phyloP scores from a whole-genome alignment of 2,329 filamentous ascomycete genomes.

The Fusarium verticillioides region DNA sequence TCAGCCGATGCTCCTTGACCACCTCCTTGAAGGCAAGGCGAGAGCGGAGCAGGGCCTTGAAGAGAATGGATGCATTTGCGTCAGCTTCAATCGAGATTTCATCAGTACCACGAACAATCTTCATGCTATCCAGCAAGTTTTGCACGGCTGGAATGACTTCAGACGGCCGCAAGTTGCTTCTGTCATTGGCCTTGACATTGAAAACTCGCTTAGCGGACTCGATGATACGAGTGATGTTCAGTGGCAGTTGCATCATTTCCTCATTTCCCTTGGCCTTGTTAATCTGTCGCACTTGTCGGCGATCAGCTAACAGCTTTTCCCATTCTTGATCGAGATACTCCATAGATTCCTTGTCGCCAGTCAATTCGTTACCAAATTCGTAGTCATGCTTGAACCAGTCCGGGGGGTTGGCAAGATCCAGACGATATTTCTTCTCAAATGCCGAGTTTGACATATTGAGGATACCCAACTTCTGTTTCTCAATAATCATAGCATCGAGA shows the following conservation, averaged over 20 bases:
- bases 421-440: constrained; percentile 83
- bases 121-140: constrained; percentile 78
- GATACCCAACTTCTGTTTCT: constrained; percentile 90
- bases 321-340: constrained; percentile 88
- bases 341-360: constrained; percentile 89
- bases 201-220: constrained; percentile 91
- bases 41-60: constrained; percentile 92
- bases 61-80: constrained; percentile 85
- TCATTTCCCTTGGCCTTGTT: constrained; percentile 77
- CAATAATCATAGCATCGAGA: constrained; percentile 91
- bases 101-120: constrained; percentile 89
- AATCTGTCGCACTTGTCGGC: constrained; percentile 77
- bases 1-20: constrained; percentile 85
- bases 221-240: constrained; percentile 92
- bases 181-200: constrained; percentile 84
- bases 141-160: constrained; percentile 86
- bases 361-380: constrained; percentile 87
- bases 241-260: constrained; percentile 87
- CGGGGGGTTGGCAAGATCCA: constrained; percentile 72
- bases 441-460: constrained; percentile 81
- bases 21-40: constrained; percentile 93
- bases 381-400: constrained; percentile 70
- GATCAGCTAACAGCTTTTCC: constrained; percentile 79
- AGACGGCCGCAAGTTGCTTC: constrained; percentile 88
- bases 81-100: constrained; percentile 87